A percentile compares a stretch with the other conserved stretches of the same genome.
Conservation (phyloP, 352 stramenopile genomes). For the Globisporangium apiculatum region DNA sequence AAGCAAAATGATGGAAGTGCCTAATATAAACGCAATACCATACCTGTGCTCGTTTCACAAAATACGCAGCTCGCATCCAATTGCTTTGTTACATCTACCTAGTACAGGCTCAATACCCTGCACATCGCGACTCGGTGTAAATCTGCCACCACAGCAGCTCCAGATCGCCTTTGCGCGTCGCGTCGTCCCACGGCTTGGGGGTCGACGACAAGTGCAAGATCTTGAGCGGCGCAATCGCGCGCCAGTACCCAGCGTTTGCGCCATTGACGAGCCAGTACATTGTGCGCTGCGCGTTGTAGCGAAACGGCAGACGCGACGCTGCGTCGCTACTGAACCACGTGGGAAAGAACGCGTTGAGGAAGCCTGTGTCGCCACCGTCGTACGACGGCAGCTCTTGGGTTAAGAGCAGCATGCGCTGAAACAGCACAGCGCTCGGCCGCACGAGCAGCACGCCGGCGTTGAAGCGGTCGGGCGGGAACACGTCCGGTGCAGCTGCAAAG, state of each 20-base stretch:
- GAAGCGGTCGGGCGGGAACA: conserved; percentile 83
- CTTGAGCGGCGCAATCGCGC: conserved; percentile 35
- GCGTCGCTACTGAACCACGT: conserved; percentile 54
- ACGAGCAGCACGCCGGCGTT: conserved; percentile 80
- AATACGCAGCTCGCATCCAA: no score
- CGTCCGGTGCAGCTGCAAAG: conserved; percentile 75
- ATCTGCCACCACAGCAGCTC: conserved; percentile 41
- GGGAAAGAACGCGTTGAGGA: conserved; percentile 81
- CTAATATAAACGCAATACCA: no score
- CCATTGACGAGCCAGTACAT: conserved; percentile 77
- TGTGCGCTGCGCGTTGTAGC: conserved; percentile 80
- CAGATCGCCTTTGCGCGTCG: conserved; percentile 28
- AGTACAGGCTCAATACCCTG: conserved; percentile 1
- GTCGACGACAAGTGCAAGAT: conserved; percentile 36
- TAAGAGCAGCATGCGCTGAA: conserved; percentile 47
- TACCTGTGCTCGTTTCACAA: no score
- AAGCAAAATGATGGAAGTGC: no score
- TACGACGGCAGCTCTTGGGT: conserved; percentile 40
- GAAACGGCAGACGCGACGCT: conserved; percentile 50
- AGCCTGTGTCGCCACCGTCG: conserved; percentile 77
- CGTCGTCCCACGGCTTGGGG: conserved; percentile 35
- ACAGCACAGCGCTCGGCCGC: conserved; percentile 31
- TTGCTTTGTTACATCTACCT: no score
- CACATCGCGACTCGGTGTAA: conserved; percentile 25
- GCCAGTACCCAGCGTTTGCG: conserved; percentile 68